A percentile compares a stretch with the other conserved stretches of the same genome.
phyloP scores from a whole-genome alignment of 192 early-diverging fungal species.

The Pilaira anomala region DNA sequence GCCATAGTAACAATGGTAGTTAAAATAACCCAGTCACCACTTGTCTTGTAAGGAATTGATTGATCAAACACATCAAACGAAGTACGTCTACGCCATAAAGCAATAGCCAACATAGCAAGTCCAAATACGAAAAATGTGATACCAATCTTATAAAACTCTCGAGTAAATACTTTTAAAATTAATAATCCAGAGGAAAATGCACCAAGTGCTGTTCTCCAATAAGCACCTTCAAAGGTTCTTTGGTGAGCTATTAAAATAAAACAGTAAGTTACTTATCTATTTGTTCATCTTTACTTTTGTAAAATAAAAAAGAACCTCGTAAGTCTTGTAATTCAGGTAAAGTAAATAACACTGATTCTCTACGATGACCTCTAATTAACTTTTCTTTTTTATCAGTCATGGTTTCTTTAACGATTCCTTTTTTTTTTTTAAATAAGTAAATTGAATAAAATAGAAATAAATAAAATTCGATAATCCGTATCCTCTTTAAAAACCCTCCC shows the following conservation, averaged over 20 bases:
- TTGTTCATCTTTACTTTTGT: too few species aligned
- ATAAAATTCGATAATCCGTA: too few species aligned
- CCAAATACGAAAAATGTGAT: constrained; percentile 57
- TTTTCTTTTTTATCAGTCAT: constrained; percentile 19
- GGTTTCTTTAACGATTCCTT: neutral
- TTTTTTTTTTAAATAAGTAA: too few species aligned
- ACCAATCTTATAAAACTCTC: constrained; percentile 52
- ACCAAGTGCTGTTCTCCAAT: constrained; percentile 54
- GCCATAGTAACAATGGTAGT: constrained; percentile 43
- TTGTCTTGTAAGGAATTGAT: constrained; percentile 48
- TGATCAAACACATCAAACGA: constrained; percentile 56
- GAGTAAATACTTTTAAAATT: constrained; percentile 54
- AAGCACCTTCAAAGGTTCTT: constrained; percentile 60
- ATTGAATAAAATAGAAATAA: too few species aligned
- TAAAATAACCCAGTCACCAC: constrained; percentile 50
- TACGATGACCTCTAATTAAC: constrained; percentile 48
- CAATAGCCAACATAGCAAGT: constrained; percentile 44
- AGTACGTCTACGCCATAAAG: constrained; percentile 40
- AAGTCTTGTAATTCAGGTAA: constrained; percentile 49
- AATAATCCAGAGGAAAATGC: constrained; percentile 53
- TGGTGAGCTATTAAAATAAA: constrained; percentile 42
- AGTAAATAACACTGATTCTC: constrained; percentile 42
- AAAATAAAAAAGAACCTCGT: constrained; percentile 34
- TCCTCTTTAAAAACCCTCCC: too few species aligned
- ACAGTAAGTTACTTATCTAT: neutral